These are phyloP conservation scores for Spergularia bocconei DNA, from an alignment of 148 eudicot species.

Conservation along the genomic window DNA sequence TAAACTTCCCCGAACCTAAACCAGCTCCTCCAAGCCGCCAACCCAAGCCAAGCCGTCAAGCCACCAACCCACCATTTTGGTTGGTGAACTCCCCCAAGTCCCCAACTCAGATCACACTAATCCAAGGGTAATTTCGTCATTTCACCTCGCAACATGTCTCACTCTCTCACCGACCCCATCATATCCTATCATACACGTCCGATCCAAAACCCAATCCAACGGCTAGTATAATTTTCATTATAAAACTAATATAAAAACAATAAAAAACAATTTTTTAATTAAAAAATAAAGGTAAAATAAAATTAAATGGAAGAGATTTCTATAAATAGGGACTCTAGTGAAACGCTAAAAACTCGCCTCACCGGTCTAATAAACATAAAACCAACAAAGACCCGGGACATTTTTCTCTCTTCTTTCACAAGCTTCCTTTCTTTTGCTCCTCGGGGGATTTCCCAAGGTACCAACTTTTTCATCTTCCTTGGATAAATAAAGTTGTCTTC, in stretches of 20 bases:
- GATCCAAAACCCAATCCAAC: constrained; percentile 7
- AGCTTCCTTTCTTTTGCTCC: no score
- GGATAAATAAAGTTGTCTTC: no score
- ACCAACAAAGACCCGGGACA: constrained; percentile 15
- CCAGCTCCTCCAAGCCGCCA: no score
- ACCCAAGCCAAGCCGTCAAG: background rate
- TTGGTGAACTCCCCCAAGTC: constrained; percentile 5
- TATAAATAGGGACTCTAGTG: constrained; percentile 23
- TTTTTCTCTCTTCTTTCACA: constrained; percentile 2
- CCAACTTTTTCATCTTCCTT: background rate
- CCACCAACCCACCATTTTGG: constrained; percentile 17
- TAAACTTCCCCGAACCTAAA: background rate
- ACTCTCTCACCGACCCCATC: constrained; percentile 25
- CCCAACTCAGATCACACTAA: constrained; percentile 6
- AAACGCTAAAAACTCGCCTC: constrained; percentile 25
- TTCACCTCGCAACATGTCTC: background rate
- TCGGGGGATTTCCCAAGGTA: constrained; percentile 23
- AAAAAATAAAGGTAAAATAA: background rate
- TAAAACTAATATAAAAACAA: background rate
- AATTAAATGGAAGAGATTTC: background rate
- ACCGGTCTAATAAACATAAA: constrained; percentile 11
- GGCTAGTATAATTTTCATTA: background rate
- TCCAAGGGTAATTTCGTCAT: constrained; percentile 19
- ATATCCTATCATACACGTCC: constrained; percentile 7
- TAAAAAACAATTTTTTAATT: background rate